Evolutionary conservation across 306 rosid genomes (phyloP).

Genomic region (Gastrolobium bilobum): DNA sequence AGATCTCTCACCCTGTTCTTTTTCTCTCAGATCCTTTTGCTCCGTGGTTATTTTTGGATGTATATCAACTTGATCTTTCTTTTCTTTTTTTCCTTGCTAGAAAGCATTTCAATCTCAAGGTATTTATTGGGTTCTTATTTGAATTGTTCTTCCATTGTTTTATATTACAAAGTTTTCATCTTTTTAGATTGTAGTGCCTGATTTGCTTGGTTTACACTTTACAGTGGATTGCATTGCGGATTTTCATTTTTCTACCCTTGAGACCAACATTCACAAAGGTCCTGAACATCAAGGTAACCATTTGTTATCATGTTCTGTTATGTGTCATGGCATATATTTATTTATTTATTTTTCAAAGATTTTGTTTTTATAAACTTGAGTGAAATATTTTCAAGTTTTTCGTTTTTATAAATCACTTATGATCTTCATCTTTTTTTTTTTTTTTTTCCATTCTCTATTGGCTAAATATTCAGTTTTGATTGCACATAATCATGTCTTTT

Average conservation of each 20-base stretch:
- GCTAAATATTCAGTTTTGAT: conserved; percentile 21
- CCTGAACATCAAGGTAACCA: conserved; percentile 39
- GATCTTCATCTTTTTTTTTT: conserved; percentile 13
- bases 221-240: conserved; percentile 43
- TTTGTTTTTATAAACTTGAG: neutral
- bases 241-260: conserved; percentile 30
- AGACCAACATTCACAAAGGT: conserved; percentile 22
- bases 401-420: conserved; percentile 6
- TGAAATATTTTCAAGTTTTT: conserved; percentile 16
- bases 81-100: neutral
- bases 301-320: conserved; percentile 26
- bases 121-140: conserved; percentile 22
- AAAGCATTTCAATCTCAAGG: conserved; percentile 45
- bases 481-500: neutral
- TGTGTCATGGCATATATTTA: neutral
- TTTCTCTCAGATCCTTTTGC: conserved; percentile 4
- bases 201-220: conserved; percentile 22
- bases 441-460: neutral
- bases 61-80: conserved; percentile 3
- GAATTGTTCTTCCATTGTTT: conserved; percentile 6
- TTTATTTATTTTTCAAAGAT: neutral
- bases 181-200: conserved; percentile 35
- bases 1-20: conserved; percentile 32
- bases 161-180: conserved; percentile 16
- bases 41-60: neutral